A percentile compares a stretch with the other conserved stretches of the same genome.
Conservation (phyloP, 768 basidiomycete genomes). For the Russula brevipes region DNA sequence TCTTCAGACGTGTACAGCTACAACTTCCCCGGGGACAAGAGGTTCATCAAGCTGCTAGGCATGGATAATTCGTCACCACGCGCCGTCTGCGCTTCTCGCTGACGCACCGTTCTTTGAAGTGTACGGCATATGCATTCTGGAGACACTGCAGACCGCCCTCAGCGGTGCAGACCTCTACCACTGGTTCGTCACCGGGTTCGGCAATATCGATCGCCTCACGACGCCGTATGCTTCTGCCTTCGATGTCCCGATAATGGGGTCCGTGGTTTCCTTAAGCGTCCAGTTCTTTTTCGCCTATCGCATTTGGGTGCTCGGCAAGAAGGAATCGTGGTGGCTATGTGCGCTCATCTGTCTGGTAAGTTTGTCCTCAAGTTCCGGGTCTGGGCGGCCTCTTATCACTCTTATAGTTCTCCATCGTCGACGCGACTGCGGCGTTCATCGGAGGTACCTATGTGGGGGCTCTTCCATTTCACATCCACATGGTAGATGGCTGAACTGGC, state of each 20-base stretch:
- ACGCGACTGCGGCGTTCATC: no score
- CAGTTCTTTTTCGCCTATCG: conserved; percentile 34
- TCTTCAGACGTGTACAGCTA: conserved; percentile 16
- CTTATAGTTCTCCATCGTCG: no score
- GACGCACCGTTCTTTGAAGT: conserved; percentile 22
- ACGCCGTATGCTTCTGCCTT: conserved; percentile 27
- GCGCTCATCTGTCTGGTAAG: neutral
- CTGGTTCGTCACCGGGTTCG: conserved; percentile 31
- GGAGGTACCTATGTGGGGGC: no score
- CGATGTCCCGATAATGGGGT: conserved; percentile 30
- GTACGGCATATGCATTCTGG: conserved; percentile 27
- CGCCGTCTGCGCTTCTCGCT: neutral
- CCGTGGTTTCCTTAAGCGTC: conserved; percentile 28
- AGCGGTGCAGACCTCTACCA: conserved; percentile 29
- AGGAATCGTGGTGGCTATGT: neutral
- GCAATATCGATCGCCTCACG: conserved; percentile 27
- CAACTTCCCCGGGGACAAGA: conserved; percentile 13
- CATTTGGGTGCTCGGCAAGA: conserved; percentile 24
- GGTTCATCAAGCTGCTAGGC: conserved; percentile 8
- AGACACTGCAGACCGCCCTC: conserved; percentile 29
- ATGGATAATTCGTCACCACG: neutral
- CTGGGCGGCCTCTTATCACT: neutral
- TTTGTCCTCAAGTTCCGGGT: neutral
- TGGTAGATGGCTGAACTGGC: no score
- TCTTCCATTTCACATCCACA: no score